Evolutionary conservation across 495 filamentous ascomycete genomes (phyloP), one percentile per base, ranked within the genome.

Genomic region (Penicillium angulare): DNA sequence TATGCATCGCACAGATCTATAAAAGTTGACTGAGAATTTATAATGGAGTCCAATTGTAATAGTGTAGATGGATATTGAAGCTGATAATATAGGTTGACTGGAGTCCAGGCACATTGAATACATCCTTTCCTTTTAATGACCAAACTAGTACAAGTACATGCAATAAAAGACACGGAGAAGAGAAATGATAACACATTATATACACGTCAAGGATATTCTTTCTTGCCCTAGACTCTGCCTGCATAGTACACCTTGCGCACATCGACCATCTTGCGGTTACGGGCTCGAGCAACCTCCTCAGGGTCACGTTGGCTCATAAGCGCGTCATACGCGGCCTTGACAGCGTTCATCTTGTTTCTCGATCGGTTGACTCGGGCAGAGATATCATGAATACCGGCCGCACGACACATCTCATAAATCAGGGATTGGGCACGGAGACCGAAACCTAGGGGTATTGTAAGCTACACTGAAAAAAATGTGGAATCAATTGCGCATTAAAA

Each of bases 181-280:
- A 58, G 56, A 61, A 63, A 58, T 32, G 34, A 55, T 58, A 53
- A 57, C 55, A 41, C 47, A 68, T 72, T 75, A 73, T 73, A 68
- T 73, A 72, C 68, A 73, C 57, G 61, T 56, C 55, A 55, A 61
- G 59, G 39, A 52, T 21, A 35, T 1, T 15, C 20, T 7, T n/a
- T n/a, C n/a, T 22, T 27, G 55, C 55, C 57, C 56, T 72, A 79
- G 59, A 83, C 76, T 65, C 79, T 79, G 9, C 92, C 91, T 15
- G 87, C 89, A 74, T 97, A 97, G 74, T 99, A 99, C 61, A 97
- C 93, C 77, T 91, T 97, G 61, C 93, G 78, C 39, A 92, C 86
- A 77, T 98, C 93, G 15, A 97, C 90, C 56, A 98, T 69, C 79
- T 98, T 98, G 79, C 84, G 90, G 36, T 93, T 92, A 43, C 90